These are phyloP conservation scores for Thalassiosira profunda DNA, from an alignment of 108 stramenopile species.

Conservation along the genomic window DNA sequence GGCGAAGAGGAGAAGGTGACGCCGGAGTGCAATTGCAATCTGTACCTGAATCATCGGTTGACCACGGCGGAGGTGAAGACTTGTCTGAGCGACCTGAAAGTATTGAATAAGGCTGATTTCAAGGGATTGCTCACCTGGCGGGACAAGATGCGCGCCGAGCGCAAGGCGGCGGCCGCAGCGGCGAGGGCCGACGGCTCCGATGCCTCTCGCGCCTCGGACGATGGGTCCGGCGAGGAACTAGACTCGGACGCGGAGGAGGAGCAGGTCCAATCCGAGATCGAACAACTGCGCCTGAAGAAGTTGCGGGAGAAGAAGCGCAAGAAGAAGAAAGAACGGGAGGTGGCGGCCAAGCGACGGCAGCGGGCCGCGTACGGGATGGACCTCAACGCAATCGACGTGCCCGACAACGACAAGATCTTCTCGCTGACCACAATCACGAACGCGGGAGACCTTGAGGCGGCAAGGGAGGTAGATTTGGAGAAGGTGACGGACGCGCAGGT, in stretches of 20 bases:
- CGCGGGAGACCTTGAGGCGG: conserved; percentile 67
- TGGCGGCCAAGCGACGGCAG: conserved; percentile 80
- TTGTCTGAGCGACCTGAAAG: conserved; percentile 90
- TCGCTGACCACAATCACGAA: conserved; percentile 74
- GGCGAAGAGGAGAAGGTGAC: conserved; percentile 22
- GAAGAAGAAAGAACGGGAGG: conserved; percentile 92
- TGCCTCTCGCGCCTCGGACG: conserved; percentile 26
- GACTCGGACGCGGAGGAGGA: conserved; percentile 88
- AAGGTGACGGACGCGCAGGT: conserved; percentile 75
- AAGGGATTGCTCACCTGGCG: conserved; percentile 95
- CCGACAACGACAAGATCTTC: conserved; percentile 88
- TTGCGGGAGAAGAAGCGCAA: conserved; percentile 79
- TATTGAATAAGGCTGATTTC: conserved; percentile 98
- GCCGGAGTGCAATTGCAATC: conserved; percentile 57
- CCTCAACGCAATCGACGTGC: conserved; percentile 87
- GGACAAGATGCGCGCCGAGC: conserved; percentile 74
- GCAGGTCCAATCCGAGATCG: conserved; percentile 81
- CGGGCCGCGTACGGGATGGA: conserved; percentile 92
- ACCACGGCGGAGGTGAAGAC: conserved; percentile 92
- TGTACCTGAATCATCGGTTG: conserved; percentile 78
- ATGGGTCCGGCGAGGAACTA: conserved; percentile 54
- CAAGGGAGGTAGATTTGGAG: conserved; percentile 83
- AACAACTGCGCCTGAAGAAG: conserved; percentile 65
- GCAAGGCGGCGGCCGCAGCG: conserved; percentile 52
- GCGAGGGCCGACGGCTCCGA: conserved; percentile 51